Evolutionary conservation across 805 yeast species (phyloP).

Genomic region (Saturnispora galanensis): DNA sequence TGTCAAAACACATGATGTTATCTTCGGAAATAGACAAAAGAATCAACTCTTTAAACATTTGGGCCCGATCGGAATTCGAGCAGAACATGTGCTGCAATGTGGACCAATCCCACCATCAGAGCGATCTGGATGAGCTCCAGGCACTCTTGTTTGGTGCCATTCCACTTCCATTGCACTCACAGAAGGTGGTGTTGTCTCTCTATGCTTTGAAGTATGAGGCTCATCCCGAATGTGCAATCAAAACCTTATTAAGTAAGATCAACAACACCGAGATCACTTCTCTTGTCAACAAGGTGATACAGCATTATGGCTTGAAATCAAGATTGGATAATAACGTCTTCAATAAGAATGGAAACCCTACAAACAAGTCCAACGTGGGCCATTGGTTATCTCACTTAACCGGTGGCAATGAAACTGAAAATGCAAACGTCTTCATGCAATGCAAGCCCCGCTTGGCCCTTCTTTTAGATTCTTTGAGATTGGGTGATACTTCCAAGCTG

Average conservation of each 20-base stretch:
- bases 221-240: slow-evolving; percentile 35
- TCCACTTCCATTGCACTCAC: slow-evolving; percentile 29
- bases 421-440: slow-evolving; percentile 81
- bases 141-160: slow-evolving; percentile 35
- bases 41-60: slow-evolving; percentile 53
- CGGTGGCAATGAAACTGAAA: slow-evolving; percentile 27
- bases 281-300: slow-evolving; percentile 37
- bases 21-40: slow-evolving; percentile 77
- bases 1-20: slow-evolving; percentile 84
- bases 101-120: slow-evolving; percentile 30
- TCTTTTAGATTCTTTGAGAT: slow-evolving; percentile 34
- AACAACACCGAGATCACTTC: slow-evolving; percentile 27
- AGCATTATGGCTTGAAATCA: slow-evolving; percentile 33
- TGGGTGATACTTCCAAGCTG: background rate
- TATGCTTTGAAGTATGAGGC: slow-evolving; percentile 66
- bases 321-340: slow-evolving; percentile 30
- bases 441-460: slow-evolving; percentile 66
- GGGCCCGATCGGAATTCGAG: slow-evolving; percentile 86
- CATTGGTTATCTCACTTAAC: slow-evolving; percentile 27
- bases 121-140: slow-evolving; percentile 48
- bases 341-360: slow-evolving; percentile 14
- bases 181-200: slow-evolving; percentile 62
- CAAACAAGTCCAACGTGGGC: slow-evolving; percentile 17
- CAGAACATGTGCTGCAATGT: slow-evolving; percentile 70
- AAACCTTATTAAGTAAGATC: slow-evolving; percentile 30